These are phyloP conservation scores for Cyberlindnera mississippiensis DNA, from an alignment of 805 yeast species.

Conservation along the genomic window DNA sequence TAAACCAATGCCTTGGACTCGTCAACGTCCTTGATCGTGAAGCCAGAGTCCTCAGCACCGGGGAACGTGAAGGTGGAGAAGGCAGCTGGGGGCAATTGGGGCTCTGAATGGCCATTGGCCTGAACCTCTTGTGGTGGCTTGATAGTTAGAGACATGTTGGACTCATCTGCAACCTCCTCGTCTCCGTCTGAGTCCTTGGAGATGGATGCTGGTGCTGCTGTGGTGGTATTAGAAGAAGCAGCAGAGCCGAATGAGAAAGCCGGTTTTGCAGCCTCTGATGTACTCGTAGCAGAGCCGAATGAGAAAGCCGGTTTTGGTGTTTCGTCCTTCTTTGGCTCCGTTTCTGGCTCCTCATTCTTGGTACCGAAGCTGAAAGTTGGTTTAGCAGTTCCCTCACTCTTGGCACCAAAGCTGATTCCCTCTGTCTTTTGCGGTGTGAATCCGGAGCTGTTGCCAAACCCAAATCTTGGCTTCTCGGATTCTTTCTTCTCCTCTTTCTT, in stretches of 20 bases:
- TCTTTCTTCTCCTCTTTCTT: slow-evolving; percentile 1
- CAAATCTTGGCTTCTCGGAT: slow-evolving; percentile 1
- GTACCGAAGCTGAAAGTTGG: slow-evolving; percentile 3
- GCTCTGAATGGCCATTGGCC: neutral
- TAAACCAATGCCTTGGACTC: slow-evolving; percentile 16
- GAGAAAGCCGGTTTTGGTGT: neutral
- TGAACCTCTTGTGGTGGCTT: neutral
- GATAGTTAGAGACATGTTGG: slow-evolving; percentile 2
- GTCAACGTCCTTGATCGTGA: slow-evolving; percentile 17
- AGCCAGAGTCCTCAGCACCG: slow-evolving; percentile 14
- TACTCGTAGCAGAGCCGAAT: neutral
- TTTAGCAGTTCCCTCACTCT: neutral
- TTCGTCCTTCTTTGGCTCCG: neutral
- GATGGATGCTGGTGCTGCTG: neutral
- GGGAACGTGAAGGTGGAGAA: slow-evolving; percentile 21
- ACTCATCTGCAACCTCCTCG: slow-evolving; percentile 5
- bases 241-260: neutral
- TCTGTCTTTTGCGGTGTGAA: neutral
- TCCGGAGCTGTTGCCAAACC: slow-evolving; percentile 4
- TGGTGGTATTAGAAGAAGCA: neutral
- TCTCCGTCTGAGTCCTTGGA: slow-evolving; percentile 3
- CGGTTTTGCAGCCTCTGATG: neutral
- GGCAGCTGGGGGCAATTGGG: neutral
- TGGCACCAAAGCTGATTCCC: slow-evolving; percentile 1
- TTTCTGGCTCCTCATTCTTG: neutral